A percentile compares a stretch with the other conserved stretches of the same genome.
Evolutionary conservation across 179 eudicot genomes (phyloP).

Genomic region (Silene coronaria): DNA sequence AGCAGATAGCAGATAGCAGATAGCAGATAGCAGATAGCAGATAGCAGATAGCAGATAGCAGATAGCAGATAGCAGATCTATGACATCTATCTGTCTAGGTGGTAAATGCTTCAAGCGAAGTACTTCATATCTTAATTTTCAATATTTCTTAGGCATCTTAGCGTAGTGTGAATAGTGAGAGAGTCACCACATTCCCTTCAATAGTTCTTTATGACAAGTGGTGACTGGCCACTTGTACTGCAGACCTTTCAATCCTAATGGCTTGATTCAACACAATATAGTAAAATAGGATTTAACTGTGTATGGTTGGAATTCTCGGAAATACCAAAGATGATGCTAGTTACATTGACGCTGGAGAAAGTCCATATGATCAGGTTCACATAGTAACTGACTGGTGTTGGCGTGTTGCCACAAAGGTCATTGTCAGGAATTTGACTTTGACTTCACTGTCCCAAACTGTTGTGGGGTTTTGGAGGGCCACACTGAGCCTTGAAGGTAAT

Average conservation of each 20-base stretch:
- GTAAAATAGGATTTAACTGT: background rate
- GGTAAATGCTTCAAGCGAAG: background rate
- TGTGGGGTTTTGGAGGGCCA: background rate
- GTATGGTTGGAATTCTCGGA: background rate
- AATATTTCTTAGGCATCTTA: background rate
- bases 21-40: no score
- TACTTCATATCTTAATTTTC: background rate
- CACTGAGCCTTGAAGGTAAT: background rate
- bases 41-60: no score
- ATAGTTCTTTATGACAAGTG: background rate
- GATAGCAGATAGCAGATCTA: background rate
- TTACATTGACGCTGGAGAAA: no score
- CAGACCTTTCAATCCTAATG: background rate
- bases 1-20: no score
- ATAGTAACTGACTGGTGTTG: no score
- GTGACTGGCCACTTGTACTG: background rate
- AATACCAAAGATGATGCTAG: background rate
- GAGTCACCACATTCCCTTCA: background rate
- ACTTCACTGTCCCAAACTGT: background rate
- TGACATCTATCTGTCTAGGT: background rate
- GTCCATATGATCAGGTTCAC: no score
- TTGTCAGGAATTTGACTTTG: background rate
- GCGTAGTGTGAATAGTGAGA: background rate
- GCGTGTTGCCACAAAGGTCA: conserved; percentile 3
- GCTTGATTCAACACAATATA: background rate